These are phyloP conservation scores for Xylaria digitata DNA, from an alignment of 2,329 filamentous ascomycete species.

Conservation along the genomic window DNA sequence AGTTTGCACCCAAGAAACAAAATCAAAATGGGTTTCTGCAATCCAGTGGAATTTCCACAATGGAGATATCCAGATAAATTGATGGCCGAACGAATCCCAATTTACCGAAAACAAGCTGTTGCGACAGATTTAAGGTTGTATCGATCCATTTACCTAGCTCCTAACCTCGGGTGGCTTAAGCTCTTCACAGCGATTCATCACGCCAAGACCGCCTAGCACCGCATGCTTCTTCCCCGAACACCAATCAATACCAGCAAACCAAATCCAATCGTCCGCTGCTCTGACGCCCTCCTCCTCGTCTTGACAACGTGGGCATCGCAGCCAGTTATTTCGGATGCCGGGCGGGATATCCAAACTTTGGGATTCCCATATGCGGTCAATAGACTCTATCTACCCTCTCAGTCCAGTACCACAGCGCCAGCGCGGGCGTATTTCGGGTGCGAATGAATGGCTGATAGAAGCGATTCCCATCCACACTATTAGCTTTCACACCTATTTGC, in stretches of 20 bases:
- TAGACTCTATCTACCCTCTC: neutral
- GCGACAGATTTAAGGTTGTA: neutral
- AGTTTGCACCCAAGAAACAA: too few species aligned
- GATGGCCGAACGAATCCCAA: too few species aligned
- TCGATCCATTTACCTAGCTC: too few species aligned
- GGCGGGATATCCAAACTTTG: neutral
- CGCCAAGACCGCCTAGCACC: slow-evolving; percentile 12
- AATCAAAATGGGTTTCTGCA: neutral
- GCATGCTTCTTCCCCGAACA: neutral
- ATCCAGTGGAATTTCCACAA: too few species aligned
- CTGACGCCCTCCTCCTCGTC: neutral
- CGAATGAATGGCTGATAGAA: slow-evolving; percentile 10
- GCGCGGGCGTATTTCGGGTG: neutral
- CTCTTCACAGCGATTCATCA: neutral
- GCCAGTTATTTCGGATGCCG: slow-evolving; percentile 10
- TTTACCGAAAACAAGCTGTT: neutral
- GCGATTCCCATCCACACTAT: neutral
- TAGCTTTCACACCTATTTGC: neutral
- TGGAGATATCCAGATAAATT: too few species aligned
- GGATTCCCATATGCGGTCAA: neutral
- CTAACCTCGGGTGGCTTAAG: too few species aligned
- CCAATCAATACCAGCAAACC: slow-evolving; percentile 1
- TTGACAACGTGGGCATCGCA: slow-evolving; percentile 2
- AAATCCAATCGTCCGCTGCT: neutral
- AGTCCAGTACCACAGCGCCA: neutral